These are phyloP conservation scores for Mycena albidolilacea DNA, from an alignment of 768 basidiomycete genomes.

Conservation along the genomic window DNA sequence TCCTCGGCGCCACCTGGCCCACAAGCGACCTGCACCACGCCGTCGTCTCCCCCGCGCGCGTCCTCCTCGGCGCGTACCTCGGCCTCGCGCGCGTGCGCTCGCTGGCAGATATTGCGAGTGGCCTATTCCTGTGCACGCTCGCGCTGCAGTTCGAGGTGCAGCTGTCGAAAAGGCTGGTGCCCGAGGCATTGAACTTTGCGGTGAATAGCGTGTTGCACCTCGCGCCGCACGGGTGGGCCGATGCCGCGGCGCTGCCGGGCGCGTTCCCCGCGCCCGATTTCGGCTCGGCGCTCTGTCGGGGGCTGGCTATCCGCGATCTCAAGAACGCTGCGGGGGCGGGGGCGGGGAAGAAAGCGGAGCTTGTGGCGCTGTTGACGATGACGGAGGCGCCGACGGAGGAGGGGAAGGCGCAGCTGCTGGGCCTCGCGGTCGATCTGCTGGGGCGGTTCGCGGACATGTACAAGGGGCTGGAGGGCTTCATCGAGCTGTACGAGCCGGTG, in stretches of 20 bases:
- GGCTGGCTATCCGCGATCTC: conserved; percentile 54
- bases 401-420: conserved; percentile 80
- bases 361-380: conserved; percentile 57
- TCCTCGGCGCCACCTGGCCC: conserved; percentile 90
- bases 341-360: conserved; percentile 60
- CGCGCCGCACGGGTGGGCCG: conserved; percentile 71
- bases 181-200: conserved; percentile 91
- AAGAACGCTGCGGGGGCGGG: conserved; percentile 54
- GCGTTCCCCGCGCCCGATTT: conserved; percentile 83
- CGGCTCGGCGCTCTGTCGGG: conserved; percentile 59
- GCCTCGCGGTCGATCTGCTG: conserved; percentile 73
- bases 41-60: conserved; percentile 87
- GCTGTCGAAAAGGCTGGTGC: conserved; percentile 88
- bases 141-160: conserved; percentile 84
- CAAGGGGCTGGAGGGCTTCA: conserved; percentile 84
- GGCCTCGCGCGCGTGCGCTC: conserved; percentile 86
- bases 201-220: conserved; percentile 80
- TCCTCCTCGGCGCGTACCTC: conserved; percentile 94
- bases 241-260: conserved; percentile 70
- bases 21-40: conserved; percentile 95
- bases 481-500: conserved; percentile 87
- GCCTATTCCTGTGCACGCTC: conserved; percentile 90
- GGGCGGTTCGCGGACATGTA: conserved; percentile 81
- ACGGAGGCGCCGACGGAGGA: conserved; percentile 64
- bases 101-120: conserved; percentile 82